A percentile compares a stretch with the other conserved stretches of the same genome.
phyloP scores from a whole-genome alignment of 345 rosid species.

The Erucastrum elatum region DNA sequence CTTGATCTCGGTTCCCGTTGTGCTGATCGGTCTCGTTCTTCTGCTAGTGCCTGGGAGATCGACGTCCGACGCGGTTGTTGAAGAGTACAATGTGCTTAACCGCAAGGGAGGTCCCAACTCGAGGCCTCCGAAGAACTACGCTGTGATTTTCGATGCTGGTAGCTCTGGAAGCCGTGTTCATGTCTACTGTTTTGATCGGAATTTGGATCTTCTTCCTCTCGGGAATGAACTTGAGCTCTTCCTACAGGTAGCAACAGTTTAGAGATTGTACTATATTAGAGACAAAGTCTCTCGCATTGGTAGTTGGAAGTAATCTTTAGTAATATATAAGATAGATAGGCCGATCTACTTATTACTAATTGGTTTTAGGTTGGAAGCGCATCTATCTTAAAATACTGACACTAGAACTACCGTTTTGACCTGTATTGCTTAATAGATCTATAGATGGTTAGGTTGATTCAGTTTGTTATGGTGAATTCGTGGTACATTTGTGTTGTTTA shows the following conservation, averaged over 20 bases:
- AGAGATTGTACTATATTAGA: background rate
- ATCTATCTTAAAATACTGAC: no score
- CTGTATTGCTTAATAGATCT: background rate
- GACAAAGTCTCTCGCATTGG: no score
- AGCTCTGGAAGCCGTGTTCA: conserved; percentile 32
- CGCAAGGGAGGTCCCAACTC: conserved; percentile 42
- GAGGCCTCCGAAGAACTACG: background rate
- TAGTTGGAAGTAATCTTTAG: no score
- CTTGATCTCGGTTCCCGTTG: conserved; percentile 65
- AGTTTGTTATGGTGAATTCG: background rate
- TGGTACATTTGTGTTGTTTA: background rate
- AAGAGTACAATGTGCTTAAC: conserved; percentile 45
- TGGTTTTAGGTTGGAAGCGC: no score
- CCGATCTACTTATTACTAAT: no score
- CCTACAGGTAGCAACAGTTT: background rate
- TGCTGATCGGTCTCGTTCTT: conserved; percentile 60
- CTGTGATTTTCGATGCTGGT: background rate
- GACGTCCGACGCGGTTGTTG: conserved; percentile 29
- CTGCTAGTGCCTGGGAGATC: conserved; percentile 58
- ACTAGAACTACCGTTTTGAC: no score
- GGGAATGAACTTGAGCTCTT: conserved; percentile 1
- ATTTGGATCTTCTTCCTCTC: background rate
- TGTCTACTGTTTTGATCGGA: background rate
- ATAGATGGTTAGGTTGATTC: background rate
- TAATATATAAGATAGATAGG: no score